Conservation (phyloP, 306 rosid species). For the Glycyrrhiza uralensis region DNA sequence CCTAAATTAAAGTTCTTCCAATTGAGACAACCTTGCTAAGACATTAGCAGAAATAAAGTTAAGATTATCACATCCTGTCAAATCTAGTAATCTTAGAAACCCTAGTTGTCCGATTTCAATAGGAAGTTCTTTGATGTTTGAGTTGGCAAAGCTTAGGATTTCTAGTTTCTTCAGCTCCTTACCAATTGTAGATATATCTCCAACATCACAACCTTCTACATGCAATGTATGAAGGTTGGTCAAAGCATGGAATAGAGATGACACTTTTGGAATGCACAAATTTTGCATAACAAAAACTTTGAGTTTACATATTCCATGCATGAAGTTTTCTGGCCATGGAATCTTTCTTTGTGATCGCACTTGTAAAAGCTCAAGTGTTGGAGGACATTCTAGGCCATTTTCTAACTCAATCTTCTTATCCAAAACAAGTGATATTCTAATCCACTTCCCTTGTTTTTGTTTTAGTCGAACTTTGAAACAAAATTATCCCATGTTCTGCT, state of each 20-base stretch:
- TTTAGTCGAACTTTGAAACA: neutral
- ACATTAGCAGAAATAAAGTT: neutral
- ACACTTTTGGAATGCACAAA: neutral
- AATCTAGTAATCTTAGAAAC: neutral
- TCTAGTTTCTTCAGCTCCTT: slow-evolving; percentile 5
- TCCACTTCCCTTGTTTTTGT: neutral
- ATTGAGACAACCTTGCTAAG: neutral
- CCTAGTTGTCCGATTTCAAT: slow-evolving; percentile 18
- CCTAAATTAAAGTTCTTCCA: slow-evolving; percentile 28
- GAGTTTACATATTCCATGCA: slow-evolving; percentile 5
- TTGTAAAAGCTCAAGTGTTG: neutral
- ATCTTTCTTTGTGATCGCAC: neutral
- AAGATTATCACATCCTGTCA: slow-evolving; percentile 20
- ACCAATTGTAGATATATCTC: slow-evolving; percentile 19
- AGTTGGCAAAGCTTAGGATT: slow-evolving; percentile 24
- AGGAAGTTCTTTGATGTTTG: slow-evolving; percentile 14
- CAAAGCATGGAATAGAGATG: neutral
- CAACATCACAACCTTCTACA: slow-evolving; percentile 14
- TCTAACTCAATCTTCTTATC: neutral
- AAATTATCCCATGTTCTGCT: neutral
- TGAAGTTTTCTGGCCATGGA: neutral
- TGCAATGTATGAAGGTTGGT: neutral
- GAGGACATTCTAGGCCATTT: neutral
- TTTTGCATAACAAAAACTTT: neutral
- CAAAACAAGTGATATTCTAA: neutral